Base-by-base conservation (phyloP, 129 eudicot genomes). In the Gnaphalium uliginosum region DNA sequence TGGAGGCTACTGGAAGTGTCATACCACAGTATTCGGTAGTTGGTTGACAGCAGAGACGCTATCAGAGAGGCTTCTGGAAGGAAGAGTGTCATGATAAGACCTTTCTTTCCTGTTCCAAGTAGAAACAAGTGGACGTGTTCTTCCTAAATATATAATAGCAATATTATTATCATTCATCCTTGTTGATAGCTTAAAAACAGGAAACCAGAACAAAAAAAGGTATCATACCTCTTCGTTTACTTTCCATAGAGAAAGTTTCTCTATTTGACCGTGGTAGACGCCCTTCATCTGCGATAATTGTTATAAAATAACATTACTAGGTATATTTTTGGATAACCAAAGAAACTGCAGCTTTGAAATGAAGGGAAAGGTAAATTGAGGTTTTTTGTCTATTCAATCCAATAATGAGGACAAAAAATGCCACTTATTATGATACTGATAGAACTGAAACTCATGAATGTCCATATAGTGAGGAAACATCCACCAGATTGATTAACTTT, bases 31-130 rank as follows among this genome's bases (percentile, higher is more conserved):
- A 72, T 81, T 33, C 64, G 87, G 83, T 41, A 58, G 83, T 56
- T 27, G 25, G 67, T 71, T 84, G 75, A 72, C 87, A 83, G 77
- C 78, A 72, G 81, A 75, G 48, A 66, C 73, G 29, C 77, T 72
- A 60, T 76, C 85, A 74, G 96, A 81, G 23, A 81, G 67, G 83
- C 70, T 80, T 86, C 84, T 85, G 39, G 98, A 76, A 77, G 90
- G 71, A 81, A 83, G 70, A 69, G 77, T 85, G 66, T 83, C 90
- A 62, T 76, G 82, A 69, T 50, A 73, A 51, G 66, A 70, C 81
- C 86, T 89, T 56, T 89, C 98, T 71, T 83, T 90, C 78, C 80
- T 86, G 76, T 94, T 93, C 93, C 91, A 87, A 37, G 76, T 85
- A 27, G 90, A 81, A 66, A 84, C 91, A 81, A 87, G 81, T 18